A percentile compares a stretch with the other conserved stretches of the same genome.
phyloP scores from a whole-genome alignment of 2,329 filamentous ascomycete genomes.

The Fusarium mangiferae region DNA sequence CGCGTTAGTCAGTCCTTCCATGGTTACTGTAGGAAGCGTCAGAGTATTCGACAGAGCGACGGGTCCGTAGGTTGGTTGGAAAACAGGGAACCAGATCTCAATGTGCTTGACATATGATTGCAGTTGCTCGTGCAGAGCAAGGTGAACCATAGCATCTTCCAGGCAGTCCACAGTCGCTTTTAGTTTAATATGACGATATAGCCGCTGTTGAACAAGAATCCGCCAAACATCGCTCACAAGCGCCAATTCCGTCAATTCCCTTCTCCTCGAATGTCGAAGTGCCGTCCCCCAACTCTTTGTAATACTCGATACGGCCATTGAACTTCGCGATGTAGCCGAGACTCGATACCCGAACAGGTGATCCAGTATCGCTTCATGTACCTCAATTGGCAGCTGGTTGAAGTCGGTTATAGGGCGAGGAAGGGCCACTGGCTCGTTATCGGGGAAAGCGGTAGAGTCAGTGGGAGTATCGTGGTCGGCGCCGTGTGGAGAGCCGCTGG shows the following conservation, averaged over 20 bases:
- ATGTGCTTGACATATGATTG: slow-evolving; percentile 75
- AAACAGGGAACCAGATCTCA: slow-evolving; percentile 83
- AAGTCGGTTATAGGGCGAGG: slow-evolving; percentile 50
- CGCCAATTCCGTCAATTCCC: slow-evolving; percentile 73
- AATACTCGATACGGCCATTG: slow-evolving; percentile 62
- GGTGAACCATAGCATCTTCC: slow-evolving; percentile 69
- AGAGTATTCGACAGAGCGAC: slow-evolving; percentile 56
- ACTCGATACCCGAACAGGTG: slow-evolving; percentile 76
- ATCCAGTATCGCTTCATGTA: slow-evolving; percentile 78
- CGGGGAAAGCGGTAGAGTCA: slow-evolving; percentile 27
- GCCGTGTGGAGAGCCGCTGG: slow-evolving; percentile 40
- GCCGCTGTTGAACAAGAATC: slow-evolving; percentile 73
- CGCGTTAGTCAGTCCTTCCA: slow-evolving; percentile 65
- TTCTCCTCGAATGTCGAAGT: slow-evolving; percentile 73
- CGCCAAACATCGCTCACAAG: slow-evolving; percentile 73
- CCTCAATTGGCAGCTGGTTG: slow-evolving; percentile 71
- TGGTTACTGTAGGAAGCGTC: slow-evolving; percentile 63
- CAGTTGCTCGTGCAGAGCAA: slow-evolving; percentile 67
- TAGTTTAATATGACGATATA: slow-evolving; percentile 81
- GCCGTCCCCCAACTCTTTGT: slow-evolving; percentile 72
- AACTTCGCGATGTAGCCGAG: slow-evolving; percentile 67
- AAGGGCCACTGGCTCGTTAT: slow-evolving; percentile 27
- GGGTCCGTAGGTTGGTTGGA: slow-evolving; percentile 65
- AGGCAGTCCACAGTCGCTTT: slow-evolving; percentile 75
- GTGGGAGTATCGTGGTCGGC: slow-evolving; percentile 26